phyloP scores from a whole-genome alignment of 148 eudicot genomes.

The Rhododendron mucronatum region DNA sequence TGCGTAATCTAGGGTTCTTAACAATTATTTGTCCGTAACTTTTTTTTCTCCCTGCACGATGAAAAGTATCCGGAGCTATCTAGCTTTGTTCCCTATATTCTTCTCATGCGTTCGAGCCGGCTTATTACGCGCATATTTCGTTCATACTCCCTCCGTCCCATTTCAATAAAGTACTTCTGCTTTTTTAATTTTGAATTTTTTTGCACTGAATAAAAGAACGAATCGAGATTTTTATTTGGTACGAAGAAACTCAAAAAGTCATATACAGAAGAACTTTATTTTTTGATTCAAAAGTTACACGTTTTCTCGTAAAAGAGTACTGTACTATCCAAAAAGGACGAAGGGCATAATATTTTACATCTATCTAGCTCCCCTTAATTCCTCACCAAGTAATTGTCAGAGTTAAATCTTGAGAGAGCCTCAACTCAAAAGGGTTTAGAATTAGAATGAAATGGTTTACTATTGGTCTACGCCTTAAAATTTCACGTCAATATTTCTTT shows the following conservation, averaged over 20 bases:
- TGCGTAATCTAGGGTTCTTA: constrained; percentile 16
- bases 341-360: neutral
- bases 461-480: neutral
- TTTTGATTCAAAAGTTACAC: too few species aligned
- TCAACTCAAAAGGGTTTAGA: neutral
- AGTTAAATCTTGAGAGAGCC: neutral
- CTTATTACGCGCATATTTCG: too few species aligned
- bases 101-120: neutral
- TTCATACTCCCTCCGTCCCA: too few species aligned
- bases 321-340: too few species aligned
- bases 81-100: neutral
- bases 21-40: neutral
- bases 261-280: too few species aligned
- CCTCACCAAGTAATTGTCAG: neutral
- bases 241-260: too few species aligned
- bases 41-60: neutral
- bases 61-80: neutral
- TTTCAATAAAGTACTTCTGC: too few species aligned
- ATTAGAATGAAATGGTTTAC: neutral
- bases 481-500: neutral
- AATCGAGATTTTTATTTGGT: neutral
- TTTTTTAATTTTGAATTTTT: too few species aligned
- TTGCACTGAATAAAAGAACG: too few species aligned
- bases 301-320: too few species aligned
- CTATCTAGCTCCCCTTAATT: neutral